Base-by-base conservation (phyloP, 768 basidiomycete genomes). In the Leccinellum luteum region DNA sequence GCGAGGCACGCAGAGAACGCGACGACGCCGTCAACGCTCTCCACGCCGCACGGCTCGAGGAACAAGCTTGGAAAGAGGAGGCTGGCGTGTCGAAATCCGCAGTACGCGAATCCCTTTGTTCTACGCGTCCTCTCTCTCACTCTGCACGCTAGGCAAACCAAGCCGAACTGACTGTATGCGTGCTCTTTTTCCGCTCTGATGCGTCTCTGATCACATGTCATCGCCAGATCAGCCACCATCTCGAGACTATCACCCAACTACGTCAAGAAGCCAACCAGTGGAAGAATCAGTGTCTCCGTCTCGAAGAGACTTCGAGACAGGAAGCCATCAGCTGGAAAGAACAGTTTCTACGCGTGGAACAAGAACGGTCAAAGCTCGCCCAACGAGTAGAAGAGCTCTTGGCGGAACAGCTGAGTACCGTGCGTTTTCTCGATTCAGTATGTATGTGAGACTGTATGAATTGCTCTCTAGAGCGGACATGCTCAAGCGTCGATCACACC, bases 261-360 rank as follows among this genome's bases (percentile, higher is more conserved):
- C 81, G 83, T 25, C 79, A 85, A 50, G 88, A 92, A 67, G 76
- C 82, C 0, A 74, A 72, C 0, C 87, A 90, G 53, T 89, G 87
- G 87, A 89, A 89, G 69, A 83, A 85, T 51, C 89, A 90, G 63
- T 76, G 78, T 50, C 65, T 74, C 21, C 77, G 79, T 28, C 68
- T 78, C 28, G 78, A 80, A 52, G 80, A 81, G 53, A 71, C 77
- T 1, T 76, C 78, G 10, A 72, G 77, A 48, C 73, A 73, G 30
- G 78, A 80, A 58, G 81, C 87, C 0, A 76, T 78, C 53, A 86
- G 86, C 63, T 91, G 89, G 89, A 90, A 90, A 69, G 88, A 89
- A 21, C 87, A 89, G 63, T 90, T 89, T 68, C 74, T 85, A 35
- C 83, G 87, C 15, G 86, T 89, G 47, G 88, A 91, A 59, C 78